Percentiles rank a stretch among this genome's conserved stretches.
phyloP scores from a whole-genome alignment of 805 yeast genomes.

The Starmerella tilneyi region DNA sequence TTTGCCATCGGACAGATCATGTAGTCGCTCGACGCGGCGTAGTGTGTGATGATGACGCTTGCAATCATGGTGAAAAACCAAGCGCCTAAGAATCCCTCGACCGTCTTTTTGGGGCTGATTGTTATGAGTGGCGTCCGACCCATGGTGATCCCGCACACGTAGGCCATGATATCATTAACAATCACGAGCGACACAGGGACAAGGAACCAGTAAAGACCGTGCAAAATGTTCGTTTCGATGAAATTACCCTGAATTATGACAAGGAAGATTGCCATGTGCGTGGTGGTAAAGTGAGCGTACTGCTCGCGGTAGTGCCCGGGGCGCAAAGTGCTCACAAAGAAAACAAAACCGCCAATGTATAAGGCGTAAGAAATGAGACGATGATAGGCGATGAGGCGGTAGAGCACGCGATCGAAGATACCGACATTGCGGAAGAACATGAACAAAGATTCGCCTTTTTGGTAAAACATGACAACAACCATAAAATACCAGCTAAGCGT shows the following conservation, averaged over 20 bases:
- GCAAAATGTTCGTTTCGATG: conserved; percentile 77
- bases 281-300: conserved; percentile 83
- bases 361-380: conserved; percentile 72
- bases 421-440: conserved; percentile 51
- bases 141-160: conserved; percentile 91
- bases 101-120: conserved; percentile 93
- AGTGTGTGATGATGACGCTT: conserved; percentile 54
- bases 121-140: conserved; percentile 87
- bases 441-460: conserved; percentile 77
- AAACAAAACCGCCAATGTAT: conserved; percentile 77
- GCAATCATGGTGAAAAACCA: conserved; percentile 85
- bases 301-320: conserved; percentile 86
- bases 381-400: conserved; percentile 64
- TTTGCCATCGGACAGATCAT: conserved; percentile 78
- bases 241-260: conserved; percentile 92
- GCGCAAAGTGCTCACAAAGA: conserved; percentile 79
- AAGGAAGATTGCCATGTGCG: conserved; percentile 83
- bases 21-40: conserved; percentile 56
- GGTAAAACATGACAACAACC: conserved; percentile 73
- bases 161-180: conserved; percentile 91
- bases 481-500: conserved; percentile 89
- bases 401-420: conserved; percentile 43
- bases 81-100: conserved; percentile 95
- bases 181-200: conserved; percentile 87
- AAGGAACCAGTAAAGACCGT: conserved; percentile 89